Evolutionary conservation across 176 grass and related monocot species (phyloP).

Genomic region (Microstegium vimineum): DNA sequence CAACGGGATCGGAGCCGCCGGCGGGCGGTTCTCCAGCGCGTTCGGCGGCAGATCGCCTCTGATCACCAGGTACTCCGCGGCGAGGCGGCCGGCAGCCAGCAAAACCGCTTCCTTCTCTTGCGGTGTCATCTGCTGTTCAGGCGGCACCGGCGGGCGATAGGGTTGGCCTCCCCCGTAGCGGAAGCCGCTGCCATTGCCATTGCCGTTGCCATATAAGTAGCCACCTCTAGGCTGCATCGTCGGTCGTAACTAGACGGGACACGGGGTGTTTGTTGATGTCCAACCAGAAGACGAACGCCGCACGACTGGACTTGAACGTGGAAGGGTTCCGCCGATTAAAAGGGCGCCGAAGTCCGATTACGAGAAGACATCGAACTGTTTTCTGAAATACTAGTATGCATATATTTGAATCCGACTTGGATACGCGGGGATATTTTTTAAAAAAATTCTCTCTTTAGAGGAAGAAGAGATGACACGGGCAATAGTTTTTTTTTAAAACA

Average conservation of each 20-base stretch:
- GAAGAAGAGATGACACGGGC: no score
- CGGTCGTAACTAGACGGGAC: not conserved
- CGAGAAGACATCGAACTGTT: not conserved
- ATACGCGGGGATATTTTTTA: no score
- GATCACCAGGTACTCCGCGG: slow-evolving; percentile 16
- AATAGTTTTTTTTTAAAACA: no score
- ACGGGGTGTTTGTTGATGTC: not conserved
- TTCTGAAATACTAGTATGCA: not conserved
- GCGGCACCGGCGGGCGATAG: not conserved
- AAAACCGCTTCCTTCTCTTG: not conserved
- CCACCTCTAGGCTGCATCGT: not conserved
- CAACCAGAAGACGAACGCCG: not conserved
- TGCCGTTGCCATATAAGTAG: not conserved
- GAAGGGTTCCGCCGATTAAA: not conserved
- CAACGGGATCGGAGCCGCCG: not conserved
- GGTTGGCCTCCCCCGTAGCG: not conserved
- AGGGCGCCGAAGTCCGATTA: not conserved
- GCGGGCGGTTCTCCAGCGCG: slow-evolving; percentile 15
- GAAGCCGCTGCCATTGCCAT: not conserved
- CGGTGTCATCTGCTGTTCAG: not conserved
- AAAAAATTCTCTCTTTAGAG: not conserved
- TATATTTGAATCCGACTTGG: not conserved
- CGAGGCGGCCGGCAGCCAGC: slow-evolving; percentile 23
- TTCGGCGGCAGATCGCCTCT: slow-evolving; percentile 5
- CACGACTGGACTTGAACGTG: not conserved